These are phyloP conservation scores for Melanopsichium pennsylvanicum DNA, from an alignment of 1,284 basidiomycete genomes.

Conservation along the genomic window DNA sequence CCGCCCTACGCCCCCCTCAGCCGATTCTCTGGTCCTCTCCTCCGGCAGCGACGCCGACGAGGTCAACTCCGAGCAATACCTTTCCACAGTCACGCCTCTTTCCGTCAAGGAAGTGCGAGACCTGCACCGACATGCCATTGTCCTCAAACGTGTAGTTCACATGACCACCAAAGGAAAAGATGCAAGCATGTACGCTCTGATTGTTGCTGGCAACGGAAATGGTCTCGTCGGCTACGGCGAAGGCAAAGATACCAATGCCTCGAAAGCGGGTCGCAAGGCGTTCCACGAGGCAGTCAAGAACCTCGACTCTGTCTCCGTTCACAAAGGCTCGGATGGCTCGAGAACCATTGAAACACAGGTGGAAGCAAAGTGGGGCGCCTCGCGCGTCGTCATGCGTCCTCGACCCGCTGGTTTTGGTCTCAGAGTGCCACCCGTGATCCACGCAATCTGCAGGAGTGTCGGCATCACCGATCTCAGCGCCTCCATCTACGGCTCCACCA, in stretches of 20 bases:
- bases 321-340: slow-evolving; percentile 54
- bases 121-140: slow-evolving; percentile 61
- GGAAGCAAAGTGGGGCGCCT: slow-evolving; percentile 83
- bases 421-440: slow-evolving; percentile 85
- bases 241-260: slow-evolving; percentile 76
- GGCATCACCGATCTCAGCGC: slow-evolving; percentile 94
- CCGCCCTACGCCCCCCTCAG: slow-evolving; percentile 47
- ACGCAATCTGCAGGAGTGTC: slow-evolving; percentile 84
- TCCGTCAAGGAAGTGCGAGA: slow-evolving; percentile 52
- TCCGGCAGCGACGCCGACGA: slow-evolving; percentile 50
- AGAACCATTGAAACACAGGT: slow-evolving; percentile 87
- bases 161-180: slow-evolving; percentile 88
- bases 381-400: slow-evolving; percentile 81
- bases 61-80: slow-evolving; percentile 54
- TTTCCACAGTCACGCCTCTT: slow-evolving; percentile 61
- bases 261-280: slow-evolving; percentile 74
- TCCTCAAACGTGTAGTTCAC: slow-evolving; percentile 72
- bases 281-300: slow-evolving; percentile 79
- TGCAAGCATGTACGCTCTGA: slow-evolving; percentile 74
- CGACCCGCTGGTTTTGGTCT: slow-evolving; percentile 89
- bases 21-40: slow-evolving; percentile 51
- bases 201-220: slow-evolving; percentile 81
- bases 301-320: slow-evolving; percentile 80
- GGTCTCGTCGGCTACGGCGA: slow-evolving; percentile 90
- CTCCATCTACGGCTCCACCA: slow-evolving; percentile 91